These are phyloP conservation scores for Cordyceps fumosorosea DNA, from an alignment of 2,329 filamentous ascomycete genomes.

Conservation along the genomic window DNA sequence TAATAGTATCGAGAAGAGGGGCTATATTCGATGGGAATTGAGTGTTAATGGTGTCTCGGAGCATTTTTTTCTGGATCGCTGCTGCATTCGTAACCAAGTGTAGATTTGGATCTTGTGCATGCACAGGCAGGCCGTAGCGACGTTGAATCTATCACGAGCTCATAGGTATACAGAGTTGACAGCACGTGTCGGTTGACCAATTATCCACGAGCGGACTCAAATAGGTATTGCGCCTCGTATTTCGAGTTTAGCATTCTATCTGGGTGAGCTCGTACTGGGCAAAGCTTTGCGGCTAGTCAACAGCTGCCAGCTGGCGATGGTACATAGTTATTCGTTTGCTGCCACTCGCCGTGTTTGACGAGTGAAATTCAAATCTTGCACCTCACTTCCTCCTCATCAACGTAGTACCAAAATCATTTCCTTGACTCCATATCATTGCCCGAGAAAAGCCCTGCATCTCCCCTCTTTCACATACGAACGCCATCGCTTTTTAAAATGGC, in stretches of 20 bases:
- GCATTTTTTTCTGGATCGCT: not conserved
- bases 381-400: too few species aligned
- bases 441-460: not conserved
- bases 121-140: not conserved
- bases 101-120: not conserved
- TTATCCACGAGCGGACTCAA: too few species aligned
- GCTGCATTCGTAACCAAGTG: not conserved
- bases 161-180: not conserved
- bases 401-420: not conserved
- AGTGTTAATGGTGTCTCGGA: not conserved
- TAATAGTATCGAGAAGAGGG: conserved; percentile 3
- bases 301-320: not conserved
- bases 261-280: too few species aligned
- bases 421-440: not conserved
- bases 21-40: not conserved
- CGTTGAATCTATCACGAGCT: not conserved
- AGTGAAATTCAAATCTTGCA: too few species aligned
- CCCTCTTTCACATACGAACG: not conserved
- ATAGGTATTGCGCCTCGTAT: not conserved
- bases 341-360: not conserved
- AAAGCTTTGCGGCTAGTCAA: too few species aligned
- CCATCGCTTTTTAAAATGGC: not conserved
- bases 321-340: not conserved
- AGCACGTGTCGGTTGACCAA: not conserved
- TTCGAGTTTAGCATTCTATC: not conserved